Conservation (phyloP, 2,329 filamentous ascomycete species). For the Clarireedia homoeocarpa region DNA sequence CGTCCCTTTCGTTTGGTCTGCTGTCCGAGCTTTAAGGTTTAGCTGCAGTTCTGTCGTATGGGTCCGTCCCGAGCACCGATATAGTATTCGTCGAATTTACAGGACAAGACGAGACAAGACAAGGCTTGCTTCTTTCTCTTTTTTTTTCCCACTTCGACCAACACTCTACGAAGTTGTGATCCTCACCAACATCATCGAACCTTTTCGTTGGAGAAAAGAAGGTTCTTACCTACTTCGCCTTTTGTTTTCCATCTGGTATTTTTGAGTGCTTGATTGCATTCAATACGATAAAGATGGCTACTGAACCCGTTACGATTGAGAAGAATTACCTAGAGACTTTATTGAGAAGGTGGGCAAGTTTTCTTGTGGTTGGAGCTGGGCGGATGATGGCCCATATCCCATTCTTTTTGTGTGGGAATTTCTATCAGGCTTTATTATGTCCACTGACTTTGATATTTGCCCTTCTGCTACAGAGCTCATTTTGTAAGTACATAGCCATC, state of each 20-base stretch:
- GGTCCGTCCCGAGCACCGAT: too few species aligned
- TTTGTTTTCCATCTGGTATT: not conserved
- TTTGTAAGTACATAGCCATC: conserved; percentile 33
- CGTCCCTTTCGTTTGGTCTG: not conserved
- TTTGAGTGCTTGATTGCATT: not conserved
- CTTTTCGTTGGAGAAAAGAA: not conserved
- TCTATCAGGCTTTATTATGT: too few species aligned
- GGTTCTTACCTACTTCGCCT: not conserved
- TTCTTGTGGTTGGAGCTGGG: not conserved
- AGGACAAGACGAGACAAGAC: not conserved
- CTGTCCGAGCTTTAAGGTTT: conserved; percentile 4
- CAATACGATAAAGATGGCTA: conserved; percentile 15
- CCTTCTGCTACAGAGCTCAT: conserved; percentile 34
- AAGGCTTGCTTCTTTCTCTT: not conserved
- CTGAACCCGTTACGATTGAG: conserved; percentile 46
- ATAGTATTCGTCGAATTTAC: too few species aligned
- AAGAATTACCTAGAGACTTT: conserved; percentile 54
- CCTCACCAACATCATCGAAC: too few species aligned
- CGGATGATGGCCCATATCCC: too few species aligned
- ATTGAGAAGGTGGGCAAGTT: conserved; percentile 45
- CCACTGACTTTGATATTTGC: not conserved
- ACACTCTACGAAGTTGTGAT: too few species aligned
- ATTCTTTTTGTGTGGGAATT: too few species aligned
- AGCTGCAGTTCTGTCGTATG: not conserved
- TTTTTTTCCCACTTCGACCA: too few species aligned